Conservation (phyloP, 495 filamentous ascomycete genomes). For the Entonaema liquescens region DNA sequence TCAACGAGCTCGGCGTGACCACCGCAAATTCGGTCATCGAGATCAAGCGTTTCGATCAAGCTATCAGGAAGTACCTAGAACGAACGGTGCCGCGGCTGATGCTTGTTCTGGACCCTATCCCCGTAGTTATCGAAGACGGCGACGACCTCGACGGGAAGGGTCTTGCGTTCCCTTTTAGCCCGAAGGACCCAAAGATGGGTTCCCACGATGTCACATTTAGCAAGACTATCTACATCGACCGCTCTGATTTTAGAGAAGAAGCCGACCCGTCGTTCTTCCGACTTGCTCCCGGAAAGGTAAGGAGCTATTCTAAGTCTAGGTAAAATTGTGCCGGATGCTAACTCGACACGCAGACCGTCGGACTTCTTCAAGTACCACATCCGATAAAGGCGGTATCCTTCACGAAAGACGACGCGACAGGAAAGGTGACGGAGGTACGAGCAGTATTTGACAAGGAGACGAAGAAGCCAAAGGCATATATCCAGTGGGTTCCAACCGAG, state of each 20-base stretch:
- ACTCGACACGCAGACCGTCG: constrained; percentile 63
- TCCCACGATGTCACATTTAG: constrained; percentile 70
- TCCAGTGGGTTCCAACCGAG: constrained; percentile 84
- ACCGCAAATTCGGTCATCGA: constrained; percentile 77
- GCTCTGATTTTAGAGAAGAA: constrained; percentile 85
- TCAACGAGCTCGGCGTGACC: constrained; percentile 89
- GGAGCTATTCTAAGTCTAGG: neutral
- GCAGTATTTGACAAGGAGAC: constrained; percentile 72
- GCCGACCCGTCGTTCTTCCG: constrained; percentile 74
- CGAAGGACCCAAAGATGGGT: constrained; percentile 73
- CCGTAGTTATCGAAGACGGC: constrained; percentile 79
- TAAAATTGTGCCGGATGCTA: neutral
- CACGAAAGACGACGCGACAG: constrained; percentile 72
- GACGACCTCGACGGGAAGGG: constrained; percentile 66
- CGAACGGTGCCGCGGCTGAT: constrained; percentile 84
- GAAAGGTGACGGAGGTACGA: constrained; percentile 73
- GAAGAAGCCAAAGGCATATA: constrained; percentile 87
- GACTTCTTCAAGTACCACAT: constrained; percentile 82
- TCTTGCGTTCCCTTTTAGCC: constrained; percentile 74
- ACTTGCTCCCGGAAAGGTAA: constrained; percentile 80
- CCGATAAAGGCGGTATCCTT: constrained; percentile 83
- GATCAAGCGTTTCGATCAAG: constrained; percentile 77
- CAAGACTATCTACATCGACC: constrained; percentile 90
- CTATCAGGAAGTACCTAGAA: constrained; percentile 83
- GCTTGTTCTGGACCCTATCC: constrained; percentile 84